Conservation (phyloP, 306 rosid genomes). For the Cicer judaicum region DNA sequence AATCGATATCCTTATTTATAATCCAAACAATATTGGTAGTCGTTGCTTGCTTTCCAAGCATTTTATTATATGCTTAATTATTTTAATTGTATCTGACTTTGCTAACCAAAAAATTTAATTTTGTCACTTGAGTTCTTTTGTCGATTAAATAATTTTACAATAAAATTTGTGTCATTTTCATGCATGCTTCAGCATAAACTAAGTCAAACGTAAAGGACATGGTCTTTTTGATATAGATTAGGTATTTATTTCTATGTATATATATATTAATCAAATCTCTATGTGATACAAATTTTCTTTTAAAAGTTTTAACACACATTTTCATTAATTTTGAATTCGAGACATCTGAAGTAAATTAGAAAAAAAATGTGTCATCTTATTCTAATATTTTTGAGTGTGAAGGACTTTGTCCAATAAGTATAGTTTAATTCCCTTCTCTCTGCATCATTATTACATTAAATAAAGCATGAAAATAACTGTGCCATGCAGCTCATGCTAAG, state of each 20-base stretch:
- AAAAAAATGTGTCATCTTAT: too few species aligned
- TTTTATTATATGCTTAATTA: neutral
- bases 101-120: neutral
- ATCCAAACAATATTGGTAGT: neutral
- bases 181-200: neutral
- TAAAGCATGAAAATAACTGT: too few species aligned
- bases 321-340: too few species aligned
- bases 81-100: neutral
- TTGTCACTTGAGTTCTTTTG: slow-evolving; percentile 3
- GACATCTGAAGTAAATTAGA: too few species aligned
- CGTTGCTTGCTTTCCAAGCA: neutral
- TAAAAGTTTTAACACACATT: too few species aligned
- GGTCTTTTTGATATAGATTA: neutral
- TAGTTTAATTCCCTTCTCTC: too few species aligned
- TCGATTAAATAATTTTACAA: neutral
- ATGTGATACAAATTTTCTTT: too few species aligned
- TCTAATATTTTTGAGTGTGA: too few species aligned
- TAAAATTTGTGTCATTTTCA: neutral
- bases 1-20: slow-evolving; percentile 27
- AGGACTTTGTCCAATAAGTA: too few species aligned
- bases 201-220: neutral
- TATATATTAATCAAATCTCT: too few species aligned
- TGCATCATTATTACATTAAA: neutral
- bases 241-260: too few species aligned
- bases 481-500: too few species aligned